Evolutionary conservation across 2,329 filamentous ascomycete species (phyloP).

Genomic region (Catunica adiposa): DNA sequence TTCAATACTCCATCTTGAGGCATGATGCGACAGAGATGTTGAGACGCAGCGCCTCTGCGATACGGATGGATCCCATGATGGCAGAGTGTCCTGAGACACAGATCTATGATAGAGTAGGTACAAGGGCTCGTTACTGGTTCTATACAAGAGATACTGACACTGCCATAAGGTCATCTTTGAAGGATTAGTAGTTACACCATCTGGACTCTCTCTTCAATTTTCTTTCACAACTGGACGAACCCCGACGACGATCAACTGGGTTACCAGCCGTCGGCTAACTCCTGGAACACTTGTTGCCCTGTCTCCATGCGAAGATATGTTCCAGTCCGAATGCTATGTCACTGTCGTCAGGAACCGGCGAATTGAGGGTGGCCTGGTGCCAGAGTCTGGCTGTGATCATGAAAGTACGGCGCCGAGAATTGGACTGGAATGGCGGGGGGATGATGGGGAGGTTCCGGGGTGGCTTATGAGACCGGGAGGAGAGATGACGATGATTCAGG

Average conservation of each 20-base stretch:
- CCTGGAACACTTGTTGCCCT: slow-evolving; percentile 38
- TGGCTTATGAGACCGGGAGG: slow-evolving; percentile 48
- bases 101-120: slow-evolving; percentile 52
- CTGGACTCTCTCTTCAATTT: not conserved
- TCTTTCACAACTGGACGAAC: slow-evolving; percentile 24
- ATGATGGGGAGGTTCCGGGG: slow-evolving; percentile 29
- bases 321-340: slow-evolving; percentile 47
- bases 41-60: slow-evolving; percentile 44
- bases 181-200: not conserved
- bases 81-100: slow-evolving; percentile 40
- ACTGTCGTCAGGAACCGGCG: slow-evolving; percentile 58
- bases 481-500: slow-evolving; percentile 66
- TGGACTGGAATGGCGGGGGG: slow-evolving; percentile 54
- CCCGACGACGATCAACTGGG: slow-evolving; percentile 50
- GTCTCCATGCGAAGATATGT: slow-evolving; percentile 39
- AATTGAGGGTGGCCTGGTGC: slow-evolving; percentile 40
- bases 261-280: slow-evolving; percentile 33
- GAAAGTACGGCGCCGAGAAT: slow-evolving; percentile 42
- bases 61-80: slow-evolving; percentile 36
- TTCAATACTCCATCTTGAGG: slow-evolving; percentile 59
- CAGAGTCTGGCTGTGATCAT: slow-evolving; percentile 22
- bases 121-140: slow-evolving; percentile 6
- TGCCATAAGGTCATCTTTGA: not conserved
- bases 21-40: slow-evolving; percentile 58
- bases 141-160: too few relatives aligned